A percentile compares a stretch with the other conserved stretches of the same genome.
Conservation (phyloP, 2,329 filamentous ascomycete species). For the Exserohilum rostratum region DNA sequence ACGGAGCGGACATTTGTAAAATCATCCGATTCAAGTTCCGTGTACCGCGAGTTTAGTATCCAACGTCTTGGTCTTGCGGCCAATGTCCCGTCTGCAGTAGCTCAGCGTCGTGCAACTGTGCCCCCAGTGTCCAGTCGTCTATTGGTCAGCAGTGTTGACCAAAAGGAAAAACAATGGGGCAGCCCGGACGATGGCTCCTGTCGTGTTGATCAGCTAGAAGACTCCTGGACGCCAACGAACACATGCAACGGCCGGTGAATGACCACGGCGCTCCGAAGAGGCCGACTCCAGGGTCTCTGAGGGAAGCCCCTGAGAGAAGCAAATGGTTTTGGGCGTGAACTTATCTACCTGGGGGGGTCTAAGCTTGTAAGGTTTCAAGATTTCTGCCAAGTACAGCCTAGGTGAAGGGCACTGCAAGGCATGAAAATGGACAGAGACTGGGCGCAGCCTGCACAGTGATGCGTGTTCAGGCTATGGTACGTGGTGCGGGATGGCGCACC, state of each 20-base stretch:
- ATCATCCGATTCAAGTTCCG: neutral
- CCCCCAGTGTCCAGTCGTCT: neutral
- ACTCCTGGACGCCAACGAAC: neutral
- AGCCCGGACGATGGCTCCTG: neutral
- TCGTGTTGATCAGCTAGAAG: neutral
- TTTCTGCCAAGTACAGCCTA: neutral
- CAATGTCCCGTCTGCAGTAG: neutral
- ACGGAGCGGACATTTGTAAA: neutral
- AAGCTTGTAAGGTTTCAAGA: constrained; percentile 4
- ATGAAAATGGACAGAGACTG: neutral
- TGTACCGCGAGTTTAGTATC: neutral
- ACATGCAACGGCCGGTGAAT: neutral
- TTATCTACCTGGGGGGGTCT: neutral
- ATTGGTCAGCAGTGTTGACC: neutral
- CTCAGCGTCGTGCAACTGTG: neutral
- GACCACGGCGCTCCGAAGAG: neutral
- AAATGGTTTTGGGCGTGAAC: neutral
- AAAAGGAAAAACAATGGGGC: neutral
- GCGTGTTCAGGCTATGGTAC: constrained; percentile 10
- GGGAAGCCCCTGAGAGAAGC: neutral
- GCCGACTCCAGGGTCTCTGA: neutral
- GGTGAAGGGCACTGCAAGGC: neutral
- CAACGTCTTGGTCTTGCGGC: neutral
- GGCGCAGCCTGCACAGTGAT: constrained; percentile 1
- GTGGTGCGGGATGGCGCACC: constrained; percentile 9